Conservation (phyloP, 495 filamentous ascomycete species). For the Neurospora sp. region DNA sequence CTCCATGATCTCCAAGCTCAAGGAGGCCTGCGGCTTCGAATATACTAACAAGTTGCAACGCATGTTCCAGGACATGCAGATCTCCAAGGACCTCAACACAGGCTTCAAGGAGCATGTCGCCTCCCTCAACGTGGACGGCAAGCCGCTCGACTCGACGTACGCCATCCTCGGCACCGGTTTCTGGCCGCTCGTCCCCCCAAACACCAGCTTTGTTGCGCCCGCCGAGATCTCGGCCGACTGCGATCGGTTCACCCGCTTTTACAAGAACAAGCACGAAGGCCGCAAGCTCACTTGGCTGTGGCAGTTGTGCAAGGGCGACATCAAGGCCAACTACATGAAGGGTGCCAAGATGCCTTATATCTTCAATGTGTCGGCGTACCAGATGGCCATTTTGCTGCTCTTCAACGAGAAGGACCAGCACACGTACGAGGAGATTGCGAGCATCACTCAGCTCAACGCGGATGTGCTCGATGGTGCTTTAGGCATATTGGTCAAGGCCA, state of each 20-base stretch:
- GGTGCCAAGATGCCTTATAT: constrained; percentile 83
- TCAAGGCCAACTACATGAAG: constrained; percentile 88
- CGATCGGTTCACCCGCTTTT: constrained; percentile 82
- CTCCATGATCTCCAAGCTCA: constrained; percentile 98
- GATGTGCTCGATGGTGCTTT: constrained; percentile 82
- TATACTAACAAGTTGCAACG: constrained; percentile 99
- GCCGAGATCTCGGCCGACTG: constrained; percentile 75
- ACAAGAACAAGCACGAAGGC: constrained; percentile 90
- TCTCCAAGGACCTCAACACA: constrained; percentile 90
- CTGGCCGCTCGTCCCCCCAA: constrained; percentile 85
- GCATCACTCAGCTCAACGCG: constrained; percentile 62
- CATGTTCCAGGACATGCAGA: constrained; percentile 99
- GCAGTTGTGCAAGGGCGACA: constrained; percentile 95
- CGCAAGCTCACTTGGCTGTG: constrained; percentile 96
- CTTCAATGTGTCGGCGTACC: constrained; percentile 94
- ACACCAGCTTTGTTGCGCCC: constrained; percentile 77
- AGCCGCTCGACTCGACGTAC: constrained; percentile 62
- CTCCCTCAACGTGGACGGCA: constrained; percentile 25
- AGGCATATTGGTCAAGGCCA: constrained; percentile 78
- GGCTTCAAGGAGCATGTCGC: constrained; percentile 58
- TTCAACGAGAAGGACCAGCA: constrained; percentile 89
- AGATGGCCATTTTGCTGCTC: constrained; percentile 92
- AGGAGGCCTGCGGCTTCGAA: constrained; percentile 96
- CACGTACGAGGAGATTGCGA: constrained; percentile 76
- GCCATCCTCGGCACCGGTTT: constrained; percentile 92